phyloP scores from a whole-genome alignment of 2,329 filamentous ascomycete species.

The Fusarium cicatricum region DNA sequence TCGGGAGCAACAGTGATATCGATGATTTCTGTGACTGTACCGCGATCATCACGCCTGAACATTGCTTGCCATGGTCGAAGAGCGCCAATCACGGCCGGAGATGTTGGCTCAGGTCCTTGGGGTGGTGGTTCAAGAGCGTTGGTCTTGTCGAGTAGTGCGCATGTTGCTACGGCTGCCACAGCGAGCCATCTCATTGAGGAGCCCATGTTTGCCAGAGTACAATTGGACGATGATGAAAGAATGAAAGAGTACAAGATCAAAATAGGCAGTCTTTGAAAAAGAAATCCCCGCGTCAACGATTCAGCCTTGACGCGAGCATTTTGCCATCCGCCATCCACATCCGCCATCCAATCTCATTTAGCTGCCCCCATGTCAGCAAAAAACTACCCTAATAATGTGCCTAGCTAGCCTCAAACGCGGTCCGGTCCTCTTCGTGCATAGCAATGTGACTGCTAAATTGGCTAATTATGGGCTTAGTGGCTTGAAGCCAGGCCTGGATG shows the following conservation, averaged over 20 bases:
- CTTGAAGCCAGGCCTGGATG: slow-evolving; percentile 4
- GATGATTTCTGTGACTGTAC: slow-evolving; percentile 9
- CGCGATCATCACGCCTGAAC: slow-evolving; percentile 8
- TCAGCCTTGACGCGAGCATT: slow-evolving; percentile 10
- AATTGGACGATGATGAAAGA: neutral
- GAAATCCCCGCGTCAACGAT: slow-evolving; percentile 2
- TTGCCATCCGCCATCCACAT: no score
- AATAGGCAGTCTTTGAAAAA: neutral
- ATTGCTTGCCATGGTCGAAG: neutral
- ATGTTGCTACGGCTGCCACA: slow-evolving; percentile 15
- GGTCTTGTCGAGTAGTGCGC: slow-evolving; percentile 8
- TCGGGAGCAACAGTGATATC: slow-evolving; percentile 13
- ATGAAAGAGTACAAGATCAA: neutral
- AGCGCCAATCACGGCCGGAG: slow-evolving; percentile 3
- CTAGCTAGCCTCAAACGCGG: slow-evolving; percentile 13
- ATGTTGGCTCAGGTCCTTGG: slow-evolving; percentile 22
- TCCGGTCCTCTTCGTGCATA: slow-evolving; percentile 10
- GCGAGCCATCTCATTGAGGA: slow-evolving; percentile 23
- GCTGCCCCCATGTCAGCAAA: neutral
- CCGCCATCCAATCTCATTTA: neutral
- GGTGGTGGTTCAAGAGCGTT: slow-evolving; percentile 15
- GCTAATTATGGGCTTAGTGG: slow-evolving; percentile 7
- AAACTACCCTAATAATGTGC: slow-evolving; percentile 4
- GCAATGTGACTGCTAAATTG: slow-evolving; percentile 1
- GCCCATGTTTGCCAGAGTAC: slow-evolving; percentile 2